These are phyloP conservation scores for Selenicereus undatus DNA, from an alignment of 148 eudicot species.

Conservation along the genomic window DNA sequence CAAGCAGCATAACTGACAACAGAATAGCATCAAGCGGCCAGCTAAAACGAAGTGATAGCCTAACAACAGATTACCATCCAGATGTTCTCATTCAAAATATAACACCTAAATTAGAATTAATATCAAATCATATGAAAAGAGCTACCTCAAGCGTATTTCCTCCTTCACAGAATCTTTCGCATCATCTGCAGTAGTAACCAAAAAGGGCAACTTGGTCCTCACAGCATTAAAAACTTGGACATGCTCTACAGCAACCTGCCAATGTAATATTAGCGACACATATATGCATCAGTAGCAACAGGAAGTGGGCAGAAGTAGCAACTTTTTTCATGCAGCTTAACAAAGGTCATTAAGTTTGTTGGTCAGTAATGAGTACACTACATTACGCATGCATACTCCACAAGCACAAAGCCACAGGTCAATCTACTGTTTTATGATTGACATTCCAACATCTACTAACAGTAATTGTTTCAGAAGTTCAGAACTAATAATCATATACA, in stretches of 20 bases:
- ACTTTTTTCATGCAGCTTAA: too few species aligned
- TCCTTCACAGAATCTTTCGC: slow-evolving; percentile 75
- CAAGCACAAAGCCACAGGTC: not conserved
- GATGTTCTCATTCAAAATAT: not conserved
- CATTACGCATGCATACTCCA: not conserved
- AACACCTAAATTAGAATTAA: not conserved
- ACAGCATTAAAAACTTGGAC: slow-evolving; percentile 80
- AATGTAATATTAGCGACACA: slow-evolving; percentile 19
- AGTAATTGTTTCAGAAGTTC: not conserved
- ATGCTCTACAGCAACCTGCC: slow-evolving; percentile 80
- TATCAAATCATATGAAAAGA: slow-evolving; percentile 3
- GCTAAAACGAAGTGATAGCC: not conserved
- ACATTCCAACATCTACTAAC: not conserved
- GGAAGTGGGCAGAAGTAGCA: not conserved
- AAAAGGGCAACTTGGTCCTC: slow-evolving; percentile 71
- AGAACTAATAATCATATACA: not conserved
- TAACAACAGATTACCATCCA: not conserved
- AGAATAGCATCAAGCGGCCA: not conserved
- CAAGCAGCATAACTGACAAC: not conserved
- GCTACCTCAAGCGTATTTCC: slow-evolving; percentile 85
- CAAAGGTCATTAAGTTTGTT: too few species aligned
- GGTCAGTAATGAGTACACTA: not conserved
- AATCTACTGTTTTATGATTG: not conserved
- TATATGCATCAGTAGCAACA: not conserved
- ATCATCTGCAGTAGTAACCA: slow-evolving; percentile 82